These are phyloP conservation scores for Heracleum sosnowskyi DNA, from an alignment of 129 eudicot genomes.

Conservation along the genomic window DNA sequence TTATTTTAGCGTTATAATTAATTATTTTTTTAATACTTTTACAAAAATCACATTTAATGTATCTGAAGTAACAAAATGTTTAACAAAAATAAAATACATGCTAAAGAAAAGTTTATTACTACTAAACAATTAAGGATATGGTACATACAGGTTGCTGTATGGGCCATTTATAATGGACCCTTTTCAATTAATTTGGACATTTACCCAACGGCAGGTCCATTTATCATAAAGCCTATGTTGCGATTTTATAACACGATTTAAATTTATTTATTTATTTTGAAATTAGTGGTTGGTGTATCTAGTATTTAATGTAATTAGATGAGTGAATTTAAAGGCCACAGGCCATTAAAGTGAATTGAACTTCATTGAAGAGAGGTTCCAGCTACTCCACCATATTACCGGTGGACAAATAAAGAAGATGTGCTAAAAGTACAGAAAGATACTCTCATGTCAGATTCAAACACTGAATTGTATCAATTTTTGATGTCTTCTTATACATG, in stretches of 20 bases:
- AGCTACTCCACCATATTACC: slow-evolving; percentile 3
- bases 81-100: too few relatives aligned
- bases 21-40: too few relatives aligned
- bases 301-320: background rate
- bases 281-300: background rate
- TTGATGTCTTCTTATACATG: too few relatives aligned
- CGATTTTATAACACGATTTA: background rate
- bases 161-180: slow-evolving; percentile 5
- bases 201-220: slow-evolving; percentile 7
- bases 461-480: too few relatives aligned
- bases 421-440: background rate
- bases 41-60: too few relatives aligned
- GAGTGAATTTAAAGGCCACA: background rate
- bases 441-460: background rate
- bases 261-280: background rate
- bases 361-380: slow-evolving; percentile 3
- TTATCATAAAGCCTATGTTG: background rate
- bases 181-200: background rate
- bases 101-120: too few relatives aligned
- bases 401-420: background rate
- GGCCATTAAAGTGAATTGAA: background rate
- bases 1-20: background rate
- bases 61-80: too few relatives aligned
- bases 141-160: background rate
- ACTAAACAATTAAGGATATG: too few relatives aligned